Evolutionary conservation across 2,329 filamentous ascomycete genomes (phyloP), one percentile per base, ranked within the genome.

Genomic region (Eurotiales sp.): DNA sequence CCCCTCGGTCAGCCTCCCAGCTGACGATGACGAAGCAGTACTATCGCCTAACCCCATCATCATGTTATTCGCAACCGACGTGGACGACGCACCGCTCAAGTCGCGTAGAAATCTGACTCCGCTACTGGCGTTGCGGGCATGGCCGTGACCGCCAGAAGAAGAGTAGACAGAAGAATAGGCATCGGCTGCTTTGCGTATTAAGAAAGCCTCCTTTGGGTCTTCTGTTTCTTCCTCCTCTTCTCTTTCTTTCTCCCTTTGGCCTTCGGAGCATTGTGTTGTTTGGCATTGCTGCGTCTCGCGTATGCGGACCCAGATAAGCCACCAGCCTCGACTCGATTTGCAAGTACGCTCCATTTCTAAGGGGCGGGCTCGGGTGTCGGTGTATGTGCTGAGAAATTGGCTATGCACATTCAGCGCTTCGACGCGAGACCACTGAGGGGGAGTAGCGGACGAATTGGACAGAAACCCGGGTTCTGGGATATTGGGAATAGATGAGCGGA

Each of bases 291-390:
- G 46, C 49, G 30, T 42, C 1, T 55, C 46, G 4, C 71, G 70
- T 25, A 84, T 65, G 8, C 80, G 75, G 65, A 85, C 77, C 82
- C 83, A 86, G 19, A 84, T 77, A 2, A 86, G 74, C 83, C 83
- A 86, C 82, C 82, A 86, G 6, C 80, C 80, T n/a, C 82, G 75
- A 39, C 68, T 76, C 0, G 82, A 85, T 65, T 85, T 85, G 64
- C 78, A 79, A 1, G 79, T 84, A 27, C 80, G 73, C 59, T 86
- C 83, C 6, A 80, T 70, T 55, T 85, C 81, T 8, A 69, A 63
- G 1, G 64, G 56, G 1, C 66, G 67, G 19, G 66, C 66, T 2
- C 77, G 72, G 1, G 81, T 82, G 52, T 75, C 73, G n/a, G 66
- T 63, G 46, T 82, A 72, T 0, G 79, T 83, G 51, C 76, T 76